phyloP scores from a whole-genome alignment of 2,329 filamentous ascomycete genomes.

The Penicillium sp. region DNA sequence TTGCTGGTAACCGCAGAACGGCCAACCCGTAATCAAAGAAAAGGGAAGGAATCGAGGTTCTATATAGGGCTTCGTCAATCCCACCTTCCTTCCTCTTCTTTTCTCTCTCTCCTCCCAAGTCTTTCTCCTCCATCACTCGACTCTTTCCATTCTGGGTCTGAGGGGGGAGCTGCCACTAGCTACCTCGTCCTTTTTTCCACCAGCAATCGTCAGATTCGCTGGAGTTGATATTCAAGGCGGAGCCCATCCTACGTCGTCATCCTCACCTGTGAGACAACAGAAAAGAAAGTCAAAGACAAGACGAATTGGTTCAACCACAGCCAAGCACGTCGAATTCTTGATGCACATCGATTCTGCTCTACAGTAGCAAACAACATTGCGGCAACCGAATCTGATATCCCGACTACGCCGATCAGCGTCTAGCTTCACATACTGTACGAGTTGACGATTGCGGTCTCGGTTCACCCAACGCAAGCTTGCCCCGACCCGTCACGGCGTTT shows the following conservation, averaged over 20 bases:
- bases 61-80: slow-evolving; percentile 18
- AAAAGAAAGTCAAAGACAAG: slow-evolving; percentile 5
- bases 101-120: slow-evolving; percentile 4
- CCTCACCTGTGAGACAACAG: not conserved
- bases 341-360: slow-evolving; percentile 9
- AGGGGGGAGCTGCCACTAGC: slow-evolving; percentile 15
- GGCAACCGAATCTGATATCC: not conserved
- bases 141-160: slow-evolving; percentile 1
- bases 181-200: slow-evolving; percentile 2
- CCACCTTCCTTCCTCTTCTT: slow-evolving; percentile 4
- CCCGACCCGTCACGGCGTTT: too few species aligned
- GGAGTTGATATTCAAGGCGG: not conserved
- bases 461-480: too few species aligned
- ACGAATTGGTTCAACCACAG: slow-evolving; percentile 10
- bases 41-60: slow-evolving; percentile 2
- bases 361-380: slow-evolving; percentile 13
- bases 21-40: slow-evolving; percentile 8
- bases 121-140: slow-evolving; percentile 1
- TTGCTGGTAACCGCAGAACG: slow-evolving; percentile 2
- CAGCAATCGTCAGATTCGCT: slow-evolving; percentile 2
- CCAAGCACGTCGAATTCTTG: slow-evolving; percentile 6
- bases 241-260: too few species aligned
- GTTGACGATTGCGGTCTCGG: too few species aligned
- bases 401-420: too few species aligned
- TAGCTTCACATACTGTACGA: too few species aligned